A percentile compares a stretch with the other conserved stretches of the same genome.
phyloP scores from a whole-genome alignment of 1,139 yeast genomes.

The Geotrichum restrictum region DNA sequence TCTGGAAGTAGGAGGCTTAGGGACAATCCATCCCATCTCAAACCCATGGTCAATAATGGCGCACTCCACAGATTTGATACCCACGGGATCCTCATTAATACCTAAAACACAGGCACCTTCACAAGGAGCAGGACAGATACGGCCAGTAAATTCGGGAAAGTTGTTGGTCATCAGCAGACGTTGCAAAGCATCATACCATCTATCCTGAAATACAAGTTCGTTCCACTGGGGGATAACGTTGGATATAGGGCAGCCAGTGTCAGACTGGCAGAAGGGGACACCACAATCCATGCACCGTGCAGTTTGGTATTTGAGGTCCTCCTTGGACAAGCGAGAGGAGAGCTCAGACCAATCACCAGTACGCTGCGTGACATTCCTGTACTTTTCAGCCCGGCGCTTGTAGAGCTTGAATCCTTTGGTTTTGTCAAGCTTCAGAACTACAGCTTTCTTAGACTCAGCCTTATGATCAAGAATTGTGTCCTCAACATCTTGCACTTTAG shows the following conservation, averaged over 20 bases:
- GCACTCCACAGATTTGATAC: constrained; percentile 92
- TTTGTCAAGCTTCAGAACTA: constrained; percentile 64
- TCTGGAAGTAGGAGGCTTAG: constrained; percentile 69
- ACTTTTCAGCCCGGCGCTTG: constrained; percentile 80
- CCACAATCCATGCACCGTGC: constrained; percentile 99
- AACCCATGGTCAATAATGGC: constrained; percentile 95
- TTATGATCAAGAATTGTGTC: constrained; percentile 73
- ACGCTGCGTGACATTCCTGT: constrained; percentile 72
- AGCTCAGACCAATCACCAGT: constrained; percentile 90
- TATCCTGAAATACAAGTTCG: constrained; percentile 88
- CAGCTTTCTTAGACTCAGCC: constrained; percentile 58
- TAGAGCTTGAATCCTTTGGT: constrained; percentile 88
- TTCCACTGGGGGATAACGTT: constrained; percentile 97
- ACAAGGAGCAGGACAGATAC: constrained; percentile 99
- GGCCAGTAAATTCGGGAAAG: constrained; percentile 97
- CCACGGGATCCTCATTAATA: constrained; percentile 90
- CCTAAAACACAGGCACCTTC: constrained; percentile 97
- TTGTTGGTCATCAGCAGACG: constrained; percentile 92
- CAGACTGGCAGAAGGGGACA: constrained; percentile 97
- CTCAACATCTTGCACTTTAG: constrained; percentile 82
- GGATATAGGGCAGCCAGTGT: constrained; percentile 96
- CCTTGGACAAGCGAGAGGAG: constrained; percentile 73
- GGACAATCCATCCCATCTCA: constrained; percentile 94
- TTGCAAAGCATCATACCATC: constrained; percentile 92
- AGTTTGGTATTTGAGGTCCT: constrained; percentile 82